These are phyloP conservation scores for Cladosporium sp. DNA, from an alignment of 2,329 filamentous ascomycete genomes.

Conservation along the genomic window DNA sequence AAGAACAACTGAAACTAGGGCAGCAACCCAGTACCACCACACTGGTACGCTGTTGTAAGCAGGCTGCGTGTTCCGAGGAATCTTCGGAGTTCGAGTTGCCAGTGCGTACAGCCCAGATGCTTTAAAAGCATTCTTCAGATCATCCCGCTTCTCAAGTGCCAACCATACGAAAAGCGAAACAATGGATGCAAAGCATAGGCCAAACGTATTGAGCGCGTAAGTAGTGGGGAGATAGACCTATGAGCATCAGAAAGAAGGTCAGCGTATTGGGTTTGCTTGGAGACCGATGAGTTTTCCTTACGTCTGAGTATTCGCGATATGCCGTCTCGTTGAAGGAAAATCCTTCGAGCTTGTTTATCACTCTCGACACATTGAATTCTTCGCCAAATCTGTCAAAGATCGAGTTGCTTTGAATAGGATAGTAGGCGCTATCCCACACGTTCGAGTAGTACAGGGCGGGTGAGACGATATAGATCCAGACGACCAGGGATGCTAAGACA, in stretches of 20 bases:
- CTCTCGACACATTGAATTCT: constrained; percentile 75
- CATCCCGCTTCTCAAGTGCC: constrained; percentile 34
- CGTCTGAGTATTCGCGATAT: constrained; percentile 61
- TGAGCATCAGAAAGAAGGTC: constrained; percentile 15
- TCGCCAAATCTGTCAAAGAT: constrained; percentile 83
- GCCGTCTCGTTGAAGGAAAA: constrained; percentile 73
- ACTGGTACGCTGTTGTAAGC: constrained; percentile 76
- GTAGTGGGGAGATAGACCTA: constrained; percentile 35
- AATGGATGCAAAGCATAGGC: constrained; percentile 35
- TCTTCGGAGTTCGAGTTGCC: background rate
- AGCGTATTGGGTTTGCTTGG: background rate
- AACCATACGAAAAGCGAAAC: constrained; percentile 34
- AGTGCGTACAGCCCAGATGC: constrained; percentile 1
- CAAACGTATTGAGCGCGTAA: constrained; percentile 35
- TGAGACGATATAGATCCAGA: constrained; percentile 43
- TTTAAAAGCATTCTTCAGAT: constrained; percentile 28
- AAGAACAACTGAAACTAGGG: constrained; percentile 23
- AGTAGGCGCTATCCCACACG: constrained; percentile 69
- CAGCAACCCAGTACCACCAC: constrained; percentile 51
- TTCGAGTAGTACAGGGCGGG: constrained; percentile 50
- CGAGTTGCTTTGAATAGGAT: constrained; percentile 78
- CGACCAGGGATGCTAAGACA: constrained; percentile 40
- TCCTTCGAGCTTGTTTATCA: constrained; percentile 61
- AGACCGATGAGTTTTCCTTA: background rate
- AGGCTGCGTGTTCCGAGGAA: constrained; percentile 58